phyloP scores from a whole-genome alignment of 805 yeast genomes.

The Yarrowia sp. region DNA sequence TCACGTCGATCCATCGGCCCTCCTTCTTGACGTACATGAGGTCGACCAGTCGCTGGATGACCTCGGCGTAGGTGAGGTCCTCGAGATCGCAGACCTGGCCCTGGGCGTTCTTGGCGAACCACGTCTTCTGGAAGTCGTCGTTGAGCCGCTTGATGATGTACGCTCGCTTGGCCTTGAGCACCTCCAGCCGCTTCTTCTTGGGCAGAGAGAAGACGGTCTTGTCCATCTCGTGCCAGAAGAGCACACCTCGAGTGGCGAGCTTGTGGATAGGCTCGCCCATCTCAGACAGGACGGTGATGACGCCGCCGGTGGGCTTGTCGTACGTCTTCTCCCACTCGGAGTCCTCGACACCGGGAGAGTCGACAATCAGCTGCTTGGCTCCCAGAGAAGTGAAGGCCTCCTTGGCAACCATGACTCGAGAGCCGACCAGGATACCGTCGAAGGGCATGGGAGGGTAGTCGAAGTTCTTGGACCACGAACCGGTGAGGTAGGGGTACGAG shows the following conservation, averaged over 20 bases:
- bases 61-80: slow-evolving; percentile 94
- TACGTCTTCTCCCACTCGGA: slow-evolving; percentile 90
- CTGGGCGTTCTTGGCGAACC: slow-evolving; percentile 81
- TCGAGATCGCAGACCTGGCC: slow-evolving; percentile 84
- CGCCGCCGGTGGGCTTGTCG: slow-evolving; percentile 95
- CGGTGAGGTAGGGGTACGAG: slow-evolving; percentile 95
- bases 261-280: slow-evolving; percentile 99
- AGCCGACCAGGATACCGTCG: slow-evolving; percentile 94
- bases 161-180: slow-evolving; percentile 77
- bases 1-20: slow-evolving; percentile 79
- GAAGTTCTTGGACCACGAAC: slow-evolving; percentile 87
- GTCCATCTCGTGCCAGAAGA: slow-evolving; percentile 97
- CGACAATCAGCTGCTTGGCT: slow-evolving; percentile 89
- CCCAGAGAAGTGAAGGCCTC: slow-evolving; percentile 93
- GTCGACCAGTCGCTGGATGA: slow-evolving; percentile 81
- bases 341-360: slow-evolving; percentile 88
- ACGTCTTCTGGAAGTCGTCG: slow-evolving; percentile 95
- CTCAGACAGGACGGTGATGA: slow-evolving; percentile 92
- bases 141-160: slow-evolving; percentile 82
- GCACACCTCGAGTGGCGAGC: slow-evolving; percentile 95
- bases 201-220: slow-evolving; percentile 89
- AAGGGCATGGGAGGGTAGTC: slow-evolving; percentile 98
- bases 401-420: slow-evolving; percentile 95
- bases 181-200: slow-evolving; percentile 75
- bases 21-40: slow-evolving; percentile 80